Evolutionary conservation across 2,329 filamentous ascomycete genomes (phyloP).

Genomic region (Aspergillus sp.): DNA sequence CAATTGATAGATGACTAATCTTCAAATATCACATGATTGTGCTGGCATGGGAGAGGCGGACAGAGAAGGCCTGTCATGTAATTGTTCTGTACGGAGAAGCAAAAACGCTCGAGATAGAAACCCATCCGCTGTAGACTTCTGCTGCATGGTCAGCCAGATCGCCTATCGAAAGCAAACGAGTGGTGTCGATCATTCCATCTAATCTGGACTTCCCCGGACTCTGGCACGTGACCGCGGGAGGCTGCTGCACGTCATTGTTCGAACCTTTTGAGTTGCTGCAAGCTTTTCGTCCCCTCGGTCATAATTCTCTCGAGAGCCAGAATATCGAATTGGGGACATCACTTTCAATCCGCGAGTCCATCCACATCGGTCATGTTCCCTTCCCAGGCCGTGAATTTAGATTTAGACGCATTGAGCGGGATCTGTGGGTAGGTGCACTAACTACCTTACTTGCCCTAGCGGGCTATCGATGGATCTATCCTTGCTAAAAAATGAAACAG

Average conservation of each 20-base stretch:
- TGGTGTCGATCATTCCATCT: neutral
- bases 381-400: constrained; percentile 58
- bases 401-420: constrained; percentile 87
- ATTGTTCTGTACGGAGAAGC: neutral
- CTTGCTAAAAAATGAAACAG: constrained; percentile 43
- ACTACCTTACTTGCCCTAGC: neutral
- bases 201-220: neutral
- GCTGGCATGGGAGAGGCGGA: neutral
- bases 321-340: neutral
- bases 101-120: neutral
- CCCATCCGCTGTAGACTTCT: no score
- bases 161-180: neutral
- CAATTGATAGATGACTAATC: neutral
- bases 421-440: constrained; percentile 70
- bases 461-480: neutral
- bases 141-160: no score
- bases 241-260: neutral
- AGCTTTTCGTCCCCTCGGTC: neutral
- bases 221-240: neutral
- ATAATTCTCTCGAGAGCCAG: neutral
- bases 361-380: constrained; percentile 34
- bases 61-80: neutral
- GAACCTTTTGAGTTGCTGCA: neutral
- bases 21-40: neutral
- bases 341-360: constrained; percentile 5